Evolutionary conservation across 176 grass and related monocot species (phyloP).

Genomic region (Thalia dealbata): DNA sequence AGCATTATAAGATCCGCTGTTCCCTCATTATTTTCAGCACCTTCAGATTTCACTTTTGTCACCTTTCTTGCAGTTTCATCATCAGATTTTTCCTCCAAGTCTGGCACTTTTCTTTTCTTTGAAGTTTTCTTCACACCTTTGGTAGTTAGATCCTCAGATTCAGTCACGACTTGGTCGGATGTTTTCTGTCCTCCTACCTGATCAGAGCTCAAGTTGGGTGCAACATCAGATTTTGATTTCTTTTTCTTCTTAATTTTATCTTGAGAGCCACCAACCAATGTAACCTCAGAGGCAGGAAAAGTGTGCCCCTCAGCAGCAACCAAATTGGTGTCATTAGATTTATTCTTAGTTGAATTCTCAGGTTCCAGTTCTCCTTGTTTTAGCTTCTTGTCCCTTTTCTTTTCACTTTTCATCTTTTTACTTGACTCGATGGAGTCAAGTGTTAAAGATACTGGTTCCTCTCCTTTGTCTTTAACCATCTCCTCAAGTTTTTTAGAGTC

Average conservation of each 20-base stretch:
- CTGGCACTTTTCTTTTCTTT: constrained; percentile 19
- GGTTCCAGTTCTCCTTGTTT: constrained; percentile 15
- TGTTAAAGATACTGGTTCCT: constrained; percentile 19
- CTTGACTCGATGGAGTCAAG: constrained; percentile 11
- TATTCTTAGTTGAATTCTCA: constrained; percentile 4
- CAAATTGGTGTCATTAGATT: not conserved
- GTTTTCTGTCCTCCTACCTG: constrained; percentile 23
- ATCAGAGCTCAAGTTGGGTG: constrained; percentile 5
- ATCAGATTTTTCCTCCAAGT: constrained; percentile 6
- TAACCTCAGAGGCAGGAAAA: not conserved
- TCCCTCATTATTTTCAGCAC: constrained; percentile 22
- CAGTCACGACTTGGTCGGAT: not conserved
- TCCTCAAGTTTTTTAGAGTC: not conserved
- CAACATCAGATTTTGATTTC: constrained; percentile 28
- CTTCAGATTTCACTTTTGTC: constrained; percentile 23
- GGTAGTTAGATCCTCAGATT: constrained; percentile 10
- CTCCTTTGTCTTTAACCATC: constrained; percentile 27
- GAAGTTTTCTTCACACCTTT: constrained; percentile 39
- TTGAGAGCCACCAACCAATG: constrained; percentile 10
- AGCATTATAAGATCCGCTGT: constrained; percentile 24
- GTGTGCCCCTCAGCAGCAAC: not conserved
- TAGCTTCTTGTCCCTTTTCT: constrained; percentile 14
- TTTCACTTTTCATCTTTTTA: constrained; percentile 21
- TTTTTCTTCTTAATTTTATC: constrained; percentile 42
- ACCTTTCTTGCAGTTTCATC: constrained; percentile 29